Percentiles rank a stretch among this genome's conserved stretches.
phyloP scores from a whole-genome alignment of 129 eudicot genomes.

The Lonicera japonica region DNA sequence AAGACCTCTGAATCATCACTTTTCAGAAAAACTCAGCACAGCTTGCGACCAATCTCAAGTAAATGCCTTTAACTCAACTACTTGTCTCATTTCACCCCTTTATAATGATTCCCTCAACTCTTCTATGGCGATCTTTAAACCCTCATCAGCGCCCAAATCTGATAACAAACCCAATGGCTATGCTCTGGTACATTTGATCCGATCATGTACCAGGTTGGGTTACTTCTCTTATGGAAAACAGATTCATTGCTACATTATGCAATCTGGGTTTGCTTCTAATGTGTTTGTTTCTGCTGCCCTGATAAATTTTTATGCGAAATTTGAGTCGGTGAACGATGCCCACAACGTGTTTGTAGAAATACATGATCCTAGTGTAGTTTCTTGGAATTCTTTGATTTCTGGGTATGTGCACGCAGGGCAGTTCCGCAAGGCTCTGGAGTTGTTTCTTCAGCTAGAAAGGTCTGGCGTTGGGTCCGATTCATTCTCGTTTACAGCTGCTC shows the following conservation, averaged over 20 bases:
- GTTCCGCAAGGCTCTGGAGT: slow-evolving; percentile 38
- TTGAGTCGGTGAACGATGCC: slow-evolving; percentile 38
- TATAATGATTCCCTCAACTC: slow-evolving; percentile 1
- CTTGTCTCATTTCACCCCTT: neutral
- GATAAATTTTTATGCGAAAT: slow-evolving; percentile 53
- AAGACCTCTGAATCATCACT: neutral
- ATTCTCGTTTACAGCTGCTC: slow-evolving; percentile 52
- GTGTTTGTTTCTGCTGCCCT: slow-evolving; percentile 51
- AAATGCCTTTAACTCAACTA: slow-evolving; percentile 6
- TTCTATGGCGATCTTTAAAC: too few relatives aligned
- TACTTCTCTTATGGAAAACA: slow-evolving; percentile 36
- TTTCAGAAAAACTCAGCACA: slow-evolving; percentile 13
- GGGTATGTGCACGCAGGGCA: slow-evolving; percentile 60
- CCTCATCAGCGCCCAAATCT: slow-evolving; percentile 8
- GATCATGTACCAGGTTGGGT: slow-evolving; percentile 35
- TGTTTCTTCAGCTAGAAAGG: slow-evolving; percentile 54
- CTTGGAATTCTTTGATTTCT: slow-evolving; percentile 85
- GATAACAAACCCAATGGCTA: slow-evolving; percentile 30
- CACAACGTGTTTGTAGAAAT: slow-evolving; percentile 67
- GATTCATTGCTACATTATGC: slow-evolving; percentile 52
- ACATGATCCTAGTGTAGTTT: slow-evolving; percentile 56
- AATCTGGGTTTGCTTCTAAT: slow-evolving; percentile 47
- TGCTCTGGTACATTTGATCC: slow-evolving; percentile 44
- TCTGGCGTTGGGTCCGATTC: slow-evolving; percentile 49
- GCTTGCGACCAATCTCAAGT: neutral